A percentile compares a stretch with the other conserved stretches of the same genome.
phyloP scores from a whole-genome alignment of 495 filamentous ascomycete genomes.

The Pseudomonodictys pantanalensis region DNA sequence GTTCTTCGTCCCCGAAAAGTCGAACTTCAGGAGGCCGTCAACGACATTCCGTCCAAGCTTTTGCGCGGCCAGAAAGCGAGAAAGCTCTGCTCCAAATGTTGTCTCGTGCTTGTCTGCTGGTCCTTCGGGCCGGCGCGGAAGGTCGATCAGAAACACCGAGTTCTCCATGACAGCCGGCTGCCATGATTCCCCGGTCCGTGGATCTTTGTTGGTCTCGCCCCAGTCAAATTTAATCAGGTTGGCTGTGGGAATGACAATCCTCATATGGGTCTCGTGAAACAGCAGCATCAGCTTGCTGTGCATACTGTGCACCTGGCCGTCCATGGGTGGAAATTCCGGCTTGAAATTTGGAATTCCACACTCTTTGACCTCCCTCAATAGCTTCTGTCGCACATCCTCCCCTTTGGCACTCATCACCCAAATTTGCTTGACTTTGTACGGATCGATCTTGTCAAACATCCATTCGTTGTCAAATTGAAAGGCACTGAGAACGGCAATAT shows the following conservation, averaged over 20 bases:
- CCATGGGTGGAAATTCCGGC: slow-evolving; percentile 79
- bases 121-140: slow-evolving; percentile 56
- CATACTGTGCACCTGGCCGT: slow-evolving; percentile 65
- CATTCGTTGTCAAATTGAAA: slow-evolving; percentile 82
- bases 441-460: slow-evolving; percentile 61
- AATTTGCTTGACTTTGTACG: slow-evolving; percentile 54
- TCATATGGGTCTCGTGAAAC: slow-evolving; percentile 63
- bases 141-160: slow-evolving; percentile 78
- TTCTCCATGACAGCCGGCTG: slow-evolving; percentile 18
- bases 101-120: slow-evolving; percentile 42
- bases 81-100: slow-evolving; percentile 65
- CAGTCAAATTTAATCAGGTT: slow-evolving; percentile 81
- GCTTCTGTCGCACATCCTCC: slow-evolving; percentile 30
- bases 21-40: slow-evolving; percentile 62
- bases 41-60: slow-evolving; percentile 61
- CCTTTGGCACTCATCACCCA: slow-evolving; percentile 66
- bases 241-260: slow-evolving; percentile 76
- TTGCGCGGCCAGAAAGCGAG: slow-evolving; percentile 67
- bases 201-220: slow-evolving; percentile 71
- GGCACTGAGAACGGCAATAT: slow-evolving; percentile 77
- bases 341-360: slow-evolving; percentile 53
- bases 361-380: slow-evolving; percentile 45
- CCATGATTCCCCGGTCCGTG: not conserved
- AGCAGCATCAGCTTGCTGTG: slow-evolving; percentile 87
- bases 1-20: slow-evolving; percentile 65